Evolutionary conservation across 345 rosid species (phyloP), one percentile per base, ranked within the genome.

Genomic region (Salix purpurea): DNA sequence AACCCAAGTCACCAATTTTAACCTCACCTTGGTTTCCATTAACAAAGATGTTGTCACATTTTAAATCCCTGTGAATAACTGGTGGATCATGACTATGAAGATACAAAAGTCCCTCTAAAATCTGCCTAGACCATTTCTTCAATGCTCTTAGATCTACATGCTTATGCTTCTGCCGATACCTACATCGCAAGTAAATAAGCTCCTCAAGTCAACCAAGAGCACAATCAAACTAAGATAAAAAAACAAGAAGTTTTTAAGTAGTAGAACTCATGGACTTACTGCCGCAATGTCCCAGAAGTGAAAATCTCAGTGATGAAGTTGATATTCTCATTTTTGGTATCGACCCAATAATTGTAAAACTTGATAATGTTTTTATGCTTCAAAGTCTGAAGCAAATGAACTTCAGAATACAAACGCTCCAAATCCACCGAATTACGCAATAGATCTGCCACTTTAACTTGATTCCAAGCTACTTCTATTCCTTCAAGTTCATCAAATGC

Each of bases 381-480:
- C 74, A 78, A 71, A 65, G 84, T 74, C 76, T 81, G 77, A 21
- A 77, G 84, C 73, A 81, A 65, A 58, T 78, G 81, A 72, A 82
- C 79, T 62, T 82, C 82, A 0, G 82, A 78, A 66, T 78, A 78
- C 5, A 82, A 62, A 37, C 79, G 71, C 65, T 82, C 85, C 46
- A 82, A 71, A 68, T 75, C 79, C 36, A 42, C 77, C 42, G 79
- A 44, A 46, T 72, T 72, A 10, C 79, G 79, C 40, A 78, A 36
- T 12, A 82, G 67, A 67, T 82, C 74, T 21, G 76, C 67, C 37
- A 82, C 74, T 66, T 82, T 78, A 58, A 82, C 79, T 64, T 82
- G 85, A 78, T 82, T 78, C 85, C 85, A 82, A 67, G 85, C 85
- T 50, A 82, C 85, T 75, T 82, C 85, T 12, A 82, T 75, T n/a